Percentiles rank a stretch among this genome's conserved stretches.
Conservation (phyloP, 129 eudicot species). For the Deinandra increscens region DNA sequence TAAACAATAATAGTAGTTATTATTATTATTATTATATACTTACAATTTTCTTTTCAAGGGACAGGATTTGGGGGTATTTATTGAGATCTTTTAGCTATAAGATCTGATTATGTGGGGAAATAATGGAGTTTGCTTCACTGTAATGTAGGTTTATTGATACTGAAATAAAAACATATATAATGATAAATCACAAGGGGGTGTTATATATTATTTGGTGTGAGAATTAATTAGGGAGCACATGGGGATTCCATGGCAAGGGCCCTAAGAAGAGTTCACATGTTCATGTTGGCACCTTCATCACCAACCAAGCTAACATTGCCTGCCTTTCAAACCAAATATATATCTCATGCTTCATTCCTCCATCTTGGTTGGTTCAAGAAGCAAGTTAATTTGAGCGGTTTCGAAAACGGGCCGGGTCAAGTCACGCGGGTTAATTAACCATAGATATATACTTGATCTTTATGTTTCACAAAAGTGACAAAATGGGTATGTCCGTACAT, state of each 20-base stretch:
- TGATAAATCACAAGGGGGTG: constrained; percentile 19
- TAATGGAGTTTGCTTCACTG: constrained; percentile 36
- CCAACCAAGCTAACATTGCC: constrained; percentile 34
- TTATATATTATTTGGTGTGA: constrained; percentile 30
- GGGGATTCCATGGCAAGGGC: constrained; percentile 39
- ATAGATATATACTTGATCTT: neutral
- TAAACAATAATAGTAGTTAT: too few relatives aligned
- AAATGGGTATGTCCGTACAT: too few relatives aligned
- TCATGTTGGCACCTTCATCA: constrained; percentile 34
- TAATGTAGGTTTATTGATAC: constrained; percentile 27
- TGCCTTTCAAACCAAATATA: constrained; percentile 24
- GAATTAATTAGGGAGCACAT: constrained; percentile 43
- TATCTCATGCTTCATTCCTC: constrained; percentile 20
- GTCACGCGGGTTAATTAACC: neutral
- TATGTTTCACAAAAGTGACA: too few relatives aligned
- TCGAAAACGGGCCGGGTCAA: neutral
- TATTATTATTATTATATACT: neutral
- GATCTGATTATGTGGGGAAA: constrained; percentile 40
- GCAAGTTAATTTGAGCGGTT: neutral
- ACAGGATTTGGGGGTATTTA: constrained; percentile 9
- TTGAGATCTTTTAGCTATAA: constrained; percentile 28
- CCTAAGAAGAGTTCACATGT: constrained; percentile 36
- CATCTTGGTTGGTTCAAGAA: neutral
- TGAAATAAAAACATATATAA: neutral
- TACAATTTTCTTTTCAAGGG: neutral